Conservation (phyloP, 129 eudicot species). For the Lactuca sativa region DNA sequence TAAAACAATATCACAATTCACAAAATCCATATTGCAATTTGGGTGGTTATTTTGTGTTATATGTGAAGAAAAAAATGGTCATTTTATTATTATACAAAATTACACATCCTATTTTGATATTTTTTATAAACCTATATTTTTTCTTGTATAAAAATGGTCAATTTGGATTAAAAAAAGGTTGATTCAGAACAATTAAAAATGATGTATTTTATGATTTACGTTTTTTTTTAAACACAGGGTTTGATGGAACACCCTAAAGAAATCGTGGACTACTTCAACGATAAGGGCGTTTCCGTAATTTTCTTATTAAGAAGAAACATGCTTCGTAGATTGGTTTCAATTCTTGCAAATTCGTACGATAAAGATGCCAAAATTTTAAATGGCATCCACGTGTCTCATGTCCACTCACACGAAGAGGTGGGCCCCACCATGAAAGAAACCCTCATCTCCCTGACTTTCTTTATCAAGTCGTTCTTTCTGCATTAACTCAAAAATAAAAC, state of each 20-base stretch:
- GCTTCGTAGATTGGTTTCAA: conserved; percentile 79
- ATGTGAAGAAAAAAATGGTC: not conserved
- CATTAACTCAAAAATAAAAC: no score
- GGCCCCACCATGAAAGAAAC: not conserved
- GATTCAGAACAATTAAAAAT: no score
- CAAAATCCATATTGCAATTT: not conserved
- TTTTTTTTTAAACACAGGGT: conserved; percentile 46
- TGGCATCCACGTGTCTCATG: conserved; percentile 82
- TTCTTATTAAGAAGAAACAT: conserved; percentile 74
- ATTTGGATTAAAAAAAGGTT: no score
- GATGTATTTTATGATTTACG: not conserved
- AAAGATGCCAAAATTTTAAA: conserved; percentile 64
- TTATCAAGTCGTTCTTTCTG: not conserved
- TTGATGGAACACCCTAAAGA: conserved; percentile 65
- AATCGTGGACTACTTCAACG: conserved; percentile 60
- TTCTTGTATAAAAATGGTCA: not conserved
- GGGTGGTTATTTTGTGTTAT: not conserved
- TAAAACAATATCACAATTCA: not conserved
- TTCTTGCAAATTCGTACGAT: conserved; percentile 75
- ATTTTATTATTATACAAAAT: no score
- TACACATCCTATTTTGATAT: not conserved
- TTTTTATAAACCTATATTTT: not conserved
- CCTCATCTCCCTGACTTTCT: not conserved
- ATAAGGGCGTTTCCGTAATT: conserved; percentile 60
- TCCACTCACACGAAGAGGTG: conserved; percentile 81